Conservation (phyloP, 2,329 filamentous ascomycete genomes). For the Alternaria sp. region DNA sequence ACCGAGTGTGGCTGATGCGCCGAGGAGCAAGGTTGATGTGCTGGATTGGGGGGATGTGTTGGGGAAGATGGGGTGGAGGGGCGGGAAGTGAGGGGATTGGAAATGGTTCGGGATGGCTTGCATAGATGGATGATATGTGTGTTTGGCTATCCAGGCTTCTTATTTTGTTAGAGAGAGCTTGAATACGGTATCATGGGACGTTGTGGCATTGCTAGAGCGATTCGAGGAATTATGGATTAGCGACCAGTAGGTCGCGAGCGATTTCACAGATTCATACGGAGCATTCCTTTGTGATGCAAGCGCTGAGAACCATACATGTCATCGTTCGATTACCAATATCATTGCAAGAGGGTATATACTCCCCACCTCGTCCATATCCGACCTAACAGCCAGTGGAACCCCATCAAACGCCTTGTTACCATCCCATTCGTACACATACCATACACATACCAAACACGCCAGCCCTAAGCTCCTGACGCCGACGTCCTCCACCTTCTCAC, state of each 20-base stretch:
- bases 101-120: neutral
- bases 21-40: constrained; percentile 23
- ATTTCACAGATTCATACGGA: neutral
- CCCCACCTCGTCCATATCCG: neutral
- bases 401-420: neutral
- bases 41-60: constrained; percentile 25
- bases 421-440: neutral
- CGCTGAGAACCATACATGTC: neutral
- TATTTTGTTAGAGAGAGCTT: neutral
- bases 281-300: neutral
- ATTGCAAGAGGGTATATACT: neutral
- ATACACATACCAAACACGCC: neutral
- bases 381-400: neutral
- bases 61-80: neutral
- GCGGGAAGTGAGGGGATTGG: neutral
- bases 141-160: neutral
- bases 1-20: constrained; percentile 15
- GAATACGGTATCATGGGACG: neutral
- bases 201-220: neutral
- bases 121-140: neutral
- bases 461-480: neutral
- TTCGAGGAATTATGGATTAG: neutral
- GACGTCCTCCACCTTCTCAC: constrained; percentile 8
- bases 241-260: neutral
- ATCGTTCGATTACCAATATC: neutral